Base-by-base conservation (phyloP, 2,329 filamentous ascomycete species). In the Colletotrichum eremochloae region DNA sequence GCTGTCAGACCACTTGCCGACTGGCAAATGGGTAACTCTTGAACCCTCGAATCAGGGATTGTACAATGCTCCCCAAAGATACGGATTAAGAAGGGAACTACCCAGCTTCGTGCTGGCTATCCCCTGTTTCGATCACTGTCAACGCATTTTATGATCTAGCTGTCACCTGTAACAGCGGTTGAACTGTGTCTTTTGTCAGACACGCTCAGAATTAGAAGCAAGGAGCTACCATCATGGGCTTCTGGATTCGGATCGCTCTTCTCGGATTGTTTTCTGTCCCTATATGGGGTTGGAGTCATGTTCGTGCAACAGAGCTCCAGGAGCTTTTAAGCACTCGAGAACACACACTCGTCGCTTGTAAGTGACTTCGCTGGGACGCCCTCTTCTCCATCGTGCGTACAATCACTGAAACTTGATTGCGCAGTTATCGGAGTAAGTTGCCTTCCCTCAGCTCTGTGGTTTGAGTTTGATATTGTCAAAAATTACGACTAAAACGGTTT, bases 301-400 rank as follows among this genome's bases (percentile, higher is more conserved):
- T 63, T 36, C 53, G 56, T 33, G 63, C 15, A 8, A 36, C 57
- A 14, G 61, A 74, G 31, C 50, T 73, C n/a, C 61, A 67, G 14
- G 24, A 70, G 42, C 62, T 53, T 29, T 52, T 78, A 4, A 44
- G 53, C 29, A 62, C 64, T 8, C 74, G 74, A 15, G 76, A 78
- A 1, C 67, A 75, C 38, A 77, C 76, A 0, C 72, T 82, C 2
- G 75, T 81, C 44, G 80, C 80, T 18, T 82, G 81, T 82, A 74
- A 76, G 80, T 77, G 11, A 6, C 20, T 24, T 4, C 29, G 4
- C 9, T n/a, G 7, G 2, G 9, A 6, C 38, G 6, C 24, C 6
- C 12, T n/a, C 9, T 36, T 36, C 29, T 1, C 12, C 12, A 12
- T 5, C 12, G 5, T 7, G 20, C 7, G 2, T 18, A 14, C 14